Base-by-base conservation (phyloP, 2,329 filamentous ascomycete genomes). In the Aspergillus texensis region DNA sequence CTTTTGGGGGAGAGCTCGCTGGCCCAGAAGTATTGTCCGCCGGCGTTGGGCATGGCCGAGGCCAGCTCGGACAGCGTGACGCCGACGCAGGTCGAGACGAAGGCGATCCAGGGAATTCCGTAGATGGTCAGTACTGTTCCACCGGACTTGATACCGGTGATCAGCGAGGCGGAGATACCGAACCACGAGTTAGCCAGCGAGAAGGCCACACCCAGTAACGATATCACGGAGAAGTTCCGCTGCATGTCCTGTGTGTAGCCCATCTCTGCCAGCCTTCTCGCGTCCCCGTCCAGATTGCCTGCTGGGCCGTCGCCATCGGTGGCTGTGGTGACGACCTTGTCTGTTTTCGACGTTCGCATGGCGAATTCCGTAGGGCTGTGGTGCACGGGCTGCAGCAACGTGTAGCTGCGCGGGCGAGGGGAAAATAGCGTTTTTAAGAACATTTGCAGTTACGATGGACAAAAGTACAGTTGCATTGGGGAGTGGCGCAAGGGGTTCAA, bases 1-100 rank as follows among this genome's bases (percentile, higher is more conserved):
- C 72, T 77, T 62, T 72, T 79, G 1, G 82, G 81, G 0, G 81
- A 80, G 66, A 84, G 68, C 62, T 83, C 79, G 57, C 78, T 80
- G 5, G 82, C 80, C 82, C 82, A 84, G 65, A 83, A 84, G 67
- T 84, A 85, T 69, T 84, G 81, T 0, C 83, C 83, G 14, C 82
- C 83, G 9, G 82, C 79, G 71, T 84, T 84, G 1, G 82, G 83
- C 68, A 83, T 72, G 12, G 82, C 80, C 53, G 78, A 82, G 1
- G 81, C 81, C 43, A 85, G 65, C 67, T 85, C 82, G 11, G 79
- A 81, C 43, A 84, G 70, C 10, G 78, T 79, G 54, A 81, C 76
- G 11, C 76, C 82, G 11, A 84, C 81, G 56, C 79, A 82, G 0
- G 75, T 77, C 2, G 81, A 82, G 52, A 84, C 72, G 52, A 82